These are phyloP conservation scores for Leccinum sublutescens DNA, from an alignment of 768 basidiomycete species.

Conservation along the genomic window DNA sequence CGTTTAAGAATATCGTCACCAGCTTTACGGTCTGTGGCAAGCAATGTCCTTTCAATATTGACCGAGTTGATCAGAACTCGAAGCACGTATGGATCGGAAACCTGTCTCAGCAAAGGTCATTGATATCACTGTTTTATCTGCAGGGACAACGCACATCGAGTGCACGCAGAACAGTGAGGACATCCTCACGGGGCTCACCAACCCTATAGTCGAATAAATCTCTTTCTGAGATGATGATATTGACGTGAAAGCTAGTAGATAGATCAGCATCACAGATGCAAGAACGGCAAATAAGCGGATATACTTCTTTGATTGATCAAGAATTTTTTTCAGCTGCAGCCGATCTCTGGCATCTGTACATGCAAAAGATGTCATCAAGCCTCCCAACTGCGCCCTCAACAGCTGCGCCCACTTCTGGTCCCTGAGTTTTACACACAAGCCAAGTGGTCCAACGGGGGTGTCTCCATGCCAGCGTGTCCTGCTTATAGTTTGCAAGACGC, in stretches of 20 bases:
- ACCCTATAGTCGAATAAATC: constrained; percentile 79
- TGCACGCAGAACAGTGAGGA: constrained; percentile 77
- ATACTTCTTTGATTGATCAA: constrained; percentile 63
- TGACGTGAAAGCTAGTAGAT: constrained; percentile 40
- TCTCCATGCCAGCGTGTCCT: constrained; percentile 60
- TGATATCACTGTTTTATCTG: neutral
- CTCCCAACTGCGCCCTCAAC: constrained; percentile 61
- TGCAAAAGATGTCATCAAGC: constrained; percentile 64
- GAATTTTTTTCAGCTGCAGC: constrained; percentile 51
- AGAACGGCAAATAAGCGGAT: constrained; percentile 26
- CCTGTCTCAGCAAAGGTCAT: constrained; percentile 40
- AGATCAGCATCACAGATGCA: constrained; percentile 9
- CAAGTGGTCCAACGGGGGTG: constrained; percentile 75
- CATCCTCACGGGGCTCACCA: constrained; percentile 65
- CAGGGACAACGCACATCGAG: constrained; percentile 56
- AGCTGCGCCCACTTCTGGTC: constrained; percentile 66
- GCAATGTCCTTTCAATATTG: constrained; percentile 67
- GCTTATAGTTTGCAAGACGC: constrained; percentile 52
- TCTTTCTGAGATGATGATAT: constrained; percentile 62
- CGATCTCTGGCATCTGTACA: constrained; percentile 71
- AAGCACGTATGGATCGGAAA: constrained; percentile 69
- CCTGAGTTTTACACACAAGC: constrained; percentile 69
- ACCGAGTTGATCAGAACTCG: constrained; percentile 78
- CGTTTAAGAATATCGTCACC: constrained; percentile 53
- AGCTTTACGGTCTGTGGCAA: constrained; percentile 61